Conservation (phyloP, 192 early-diverging fungal species). For the Coemansia sp. region DNA sequence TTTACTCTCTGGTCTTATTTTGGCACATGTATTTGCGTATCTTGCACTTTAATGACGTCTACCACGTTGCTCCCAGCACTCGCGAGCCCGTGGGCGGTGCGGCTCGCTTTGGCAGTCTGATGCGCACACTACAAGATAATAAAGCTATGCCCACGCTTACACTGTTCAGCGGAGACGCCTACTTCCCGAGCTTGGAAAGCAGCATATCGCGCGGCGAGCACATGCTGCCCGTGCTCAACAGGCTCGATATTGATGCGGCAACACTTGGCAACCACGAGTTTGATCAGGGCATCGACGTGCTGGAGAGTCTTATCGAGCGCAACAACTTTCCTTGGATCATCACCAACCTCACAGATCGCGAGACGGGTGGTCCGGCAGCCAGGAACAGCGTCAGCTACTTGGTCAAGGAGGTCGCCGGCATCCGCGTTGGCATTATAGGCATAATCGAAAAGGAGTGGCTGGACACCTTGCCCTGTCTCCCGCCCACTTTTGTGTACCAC, state of each 20-base stretch:
- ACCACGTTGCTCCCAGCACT: constrained; percentile 55
- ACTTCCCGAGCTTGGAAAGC: constrained; percentile 68
- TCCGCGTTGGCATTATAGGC: constrained; percentile 68
- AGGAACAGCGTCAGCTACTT: constrained; percentile 40
- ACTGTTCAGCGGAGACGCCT: constrained; percentile 67
- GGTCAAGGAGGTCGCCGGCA: constrained; percentile 47
- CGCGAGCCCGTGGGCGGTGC: constrained; percentile 66
- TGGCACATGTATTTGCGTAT: constrained; percentile 28
- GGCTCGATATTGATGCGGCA: constrained; percentile 59
- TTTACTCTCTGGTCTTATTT: background rate
- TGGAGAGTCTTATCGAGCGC: constrained; percentile 48
- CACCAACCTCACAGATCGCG: constrained; percentile 61
- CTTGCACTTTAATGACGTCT: constrained; percentile 70
- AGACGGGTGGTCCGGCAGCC: constrained; percentile 32
- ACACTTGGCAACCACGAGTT: constrained; percentile 76
- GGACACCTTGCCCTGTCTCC: constrained; percentile 62
- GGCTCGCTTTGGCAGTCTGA: constrained; percentile 56
- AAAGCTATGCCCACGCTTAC: constrained; percentile 41
- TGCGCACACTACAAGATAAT: constrained; percentile 35
- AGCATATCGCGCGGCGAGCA: constrained; percentile 64
- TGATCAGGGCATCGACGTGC: constrained; percentile 64
- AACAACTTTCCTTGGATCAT: constrained; percentile 74
- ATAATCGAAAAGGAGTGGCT: constrained; percentile 74
- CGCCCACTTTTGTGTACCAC: constrained; percentile 59
- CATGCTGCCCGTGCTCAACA: constrained; percentile 64